Percentiles rank a stretch among this genome's conserved stretches.
These are phyloP conservation scores for Pleurotus djamor DNA, from an alignment of 768 basidiomycete species.

Conservation along the genomic window DNA sequence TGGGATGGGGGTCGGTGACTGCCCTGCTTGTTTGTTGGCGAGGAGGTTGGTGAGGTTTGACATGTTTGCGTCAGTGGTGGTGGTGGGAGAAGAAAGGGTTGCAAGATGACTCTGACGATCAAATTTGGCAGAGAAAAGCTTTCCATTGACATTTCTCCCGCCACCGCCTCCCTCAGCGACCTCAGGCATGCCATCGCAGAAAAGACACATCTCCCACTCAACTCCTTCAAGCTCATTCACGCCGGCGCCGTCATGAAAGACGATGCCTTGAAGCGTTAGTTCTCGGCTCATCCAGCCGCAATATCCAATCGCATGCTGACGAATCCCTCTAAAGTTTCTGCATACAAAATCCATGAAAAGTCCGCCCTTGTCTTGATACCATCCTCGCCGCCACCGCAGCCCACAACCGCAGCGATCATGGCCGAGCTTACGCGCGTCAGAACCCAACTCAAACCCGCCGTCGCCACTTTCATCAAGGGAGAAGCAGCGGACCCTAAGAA, in stretches of 20 bases:
- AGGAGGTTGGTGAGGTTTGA: conserved; percentile 40
- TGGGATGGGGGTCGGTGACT: conserved; percentile 70
- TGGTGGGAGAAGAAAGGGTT: conserved; percentile 1
- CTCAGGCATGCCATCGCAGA: conserved; percentile 53
- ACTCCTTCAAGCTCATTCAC: conserved; percentile 84
- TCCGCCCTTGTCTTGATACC: conserved; percentile 73
- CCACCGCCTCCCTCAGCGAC: conserved; percentile 4
- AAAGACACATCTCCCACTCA: conserved; percentile 67
- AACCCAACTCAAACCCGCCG: conserved; percentile 48
- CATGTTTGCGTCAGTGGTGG: conserved; percentile 6
- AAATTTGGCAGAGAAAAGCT: conserved; percentile 40
- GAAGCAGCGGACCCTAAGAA: conserved; percentile 22
- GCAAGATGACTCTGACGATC: conserved; percentile 40
- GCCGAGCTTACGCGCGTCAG: conserved; percentile 50
- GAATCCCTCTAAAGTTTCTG: conserved; percentile 48
- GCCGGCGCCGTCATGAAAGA: conserved; percentile 92
- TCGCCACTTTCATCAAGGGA: conserved; percentile 51
- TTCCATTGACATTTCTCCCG: conserved; percentile 6
- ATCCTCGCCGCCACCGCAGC: conserved; percentile 31
- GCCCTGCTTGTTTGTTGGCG: conserved; percentile 28
- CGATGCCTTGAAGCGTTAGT: conserved; percentile 61
- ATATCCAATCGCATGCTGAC: background rate
- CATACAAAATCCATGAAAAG: conserved; percentile 70
- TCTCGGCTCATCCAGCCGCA: conserved; percentile 3
- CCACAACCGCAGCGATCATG: conserved; percentile 51